Evolutionary conservation across 2,329 filamentous ascomycete genomes (phyloP).

Genomic region (Tolypocladium guangdongense): DNA sequence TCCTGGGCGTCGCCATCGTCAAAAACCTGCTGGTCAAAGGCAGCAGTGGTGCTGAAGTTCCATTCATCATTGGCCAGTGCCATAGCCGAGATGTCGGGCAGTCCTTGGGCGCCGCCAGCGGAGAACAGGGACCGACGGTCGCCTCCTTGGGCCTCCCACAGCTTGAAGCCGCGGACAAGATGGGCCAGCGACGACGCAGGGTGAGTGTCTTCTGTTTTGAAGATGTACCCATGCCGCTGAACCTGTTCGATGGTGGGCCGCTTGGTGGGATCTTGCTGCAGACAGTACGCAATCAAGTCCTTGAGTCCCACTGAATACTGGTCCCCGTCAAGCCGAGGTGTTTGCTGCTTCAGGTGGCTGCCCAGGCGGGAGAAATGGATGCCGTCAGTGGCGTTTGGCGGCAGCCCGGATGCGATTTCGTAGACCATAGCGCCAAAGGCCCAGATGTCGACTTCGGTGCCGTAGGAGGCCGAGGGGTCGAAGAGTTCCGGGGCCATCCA

Average conservation of each 20-base stretch:
- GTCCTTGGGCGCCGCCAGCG: conserved; percentile 45
- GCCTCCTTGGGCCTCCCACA: conserved; percentile 67
- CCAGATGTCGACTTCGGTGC: conserved; percentile 72
- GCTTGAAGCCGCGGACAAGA: conserved; percentile 60
- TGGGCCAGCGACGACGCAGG: conserved; percentile 53
- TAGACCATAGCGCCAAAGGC: conserved; percentile 72
- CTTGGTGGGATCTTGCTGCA: conserved; percentile 56
- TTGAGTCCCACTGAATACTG: conserved; percentile 59
- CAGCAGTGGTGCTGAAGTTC: conserved; percentile 56
- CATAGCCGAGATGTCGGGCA: conserved; percentile 31
- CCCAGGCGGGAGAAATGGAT: conserved; percentile 38
- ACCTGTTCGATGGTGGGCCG: conserved; percentile 61
- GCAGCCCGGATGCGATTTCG: conserved; percentile 69
- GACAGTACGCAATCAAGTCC: conserved; percentile 61
- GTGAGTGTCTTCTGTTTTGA: conserved; percentile 48
- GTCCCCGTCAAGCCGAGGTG: conserved; percentile 60
- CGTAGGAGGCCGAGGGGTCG: conserved; percentile 52
- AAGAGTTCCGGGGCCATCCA: conserved; percentile 82
- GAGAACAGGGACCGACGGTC: conserved; percentile 55
- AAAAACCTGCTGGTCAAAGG: conserved; percentile 49
- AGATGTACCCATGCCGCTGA: conserved; percentile 58
- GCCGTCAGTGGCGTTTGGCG: conserved; percentile 54
- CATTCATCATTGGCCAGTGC: conserved; percentile 47
- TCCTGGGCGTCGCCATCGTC: conserved; percentile 43
- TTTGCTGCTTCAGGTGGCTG: conserved; percentile 46